Percentiles rank a stretch among this genome's conserved stretches.
Evolutionary conservation across 768 basidiomycete genomes (phyloP).

Genomic region (Trametes gibbosa): DNA sequence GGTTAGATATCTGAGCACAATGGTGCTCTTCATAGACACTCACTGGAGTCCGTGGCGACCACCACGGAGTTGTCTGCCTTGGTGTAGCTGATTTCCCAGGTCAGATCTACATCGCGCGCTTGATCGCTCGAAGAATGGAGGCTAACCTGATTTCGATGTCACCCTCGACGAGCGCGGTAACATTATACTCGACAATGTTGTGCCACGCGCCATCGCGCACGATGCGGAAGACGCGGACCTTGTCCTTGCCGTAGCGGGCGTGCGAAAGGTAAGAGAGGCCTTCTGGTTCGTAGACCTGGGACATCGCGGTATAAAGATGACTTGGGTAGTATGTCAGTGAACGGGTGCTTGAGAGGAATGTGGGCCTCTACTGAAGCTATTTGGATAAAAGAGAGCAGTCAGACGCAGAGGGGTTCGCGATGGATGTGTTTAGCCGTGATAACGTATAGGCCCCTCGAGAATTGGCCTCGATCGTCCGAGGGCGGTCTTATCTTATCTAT

Average conservation of each 20-base stretch:
- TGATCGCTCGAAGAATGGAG: background rate
- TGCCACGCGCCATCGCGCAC: slow-evolving; percentile 70
- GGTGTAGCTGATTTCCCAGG: slow-evolving; percentile 58
- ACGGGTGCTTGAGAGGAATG: background rate
- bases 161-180: slow-evolving; percentile 78
- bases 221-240: slow-evolving; percentile 81
- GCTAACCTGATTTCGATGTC: slow-evolving; percentile 70
- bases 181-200: slow-evolving; percentile 81
- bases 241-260: slow-evolving; percentile 86
- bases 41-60: slow-evolving; percentile 91
- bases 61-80: slow-evolving; percentile 84
- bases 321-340: background rate
- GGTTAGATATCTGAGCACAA: background rate
- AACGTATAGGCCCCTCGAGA: background rate
- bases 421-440: background rate
- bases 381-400: background rate
- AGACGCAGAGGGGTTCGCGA: background rate
- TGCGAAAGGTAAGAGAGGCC: slow-evolving; percentile 34
- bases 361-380: background rate
- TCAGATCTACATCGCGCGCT: background rate
- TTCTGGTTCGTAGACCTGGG: slow-evolving; percentile 7
- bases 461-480: background rate
- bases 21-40: slow-evolving; percentile 29
- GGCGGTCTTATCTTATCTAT: background rate
- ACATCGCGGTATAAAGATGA: background rate